Evolutionary conservation across 208 protist genomes (phyloP), one percentile per base, ranked within the genome.

Genomic region (Leishmania lainsoni): DNA sequence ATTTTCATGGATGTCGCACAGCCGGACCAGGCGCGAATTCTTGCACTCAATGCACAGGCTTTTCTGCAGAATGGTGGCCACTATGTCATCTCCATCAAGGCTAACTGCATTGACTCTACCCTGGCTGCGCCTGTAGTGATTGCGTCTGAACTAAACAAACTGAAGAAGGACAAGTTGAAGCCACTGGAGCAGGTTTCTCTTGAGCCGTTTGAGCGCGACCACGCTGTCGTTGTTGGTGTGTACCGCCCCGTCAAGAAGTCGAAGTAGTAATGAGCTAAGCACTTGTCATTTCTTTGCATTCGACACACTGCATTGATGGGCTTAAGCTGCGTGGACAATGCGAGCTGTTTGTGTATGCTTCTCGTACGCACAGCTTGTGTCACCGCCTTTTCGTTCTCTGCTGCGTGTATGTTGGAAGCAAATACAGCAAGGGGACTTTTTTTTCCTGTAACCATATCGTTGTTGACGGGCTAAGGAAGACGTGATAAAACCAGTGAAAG

Each of bases 1-100:
- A 94, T 99, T 81, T 99, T 99, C 90, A 99, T 99, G 89, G 99
- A 99, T 97, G 99, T 99, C 51, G 99, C 99, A 6, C 99, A 99
- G 95, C 99, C 99, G 20, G 99, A 99, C 90, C 99, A 99, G 84
- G 98, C 99, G 3, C 98, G 99, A 90, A 99, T 99, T 93, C 95
- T 99, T 69, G 99, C 95, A 58, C 88, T 99, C 70, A 99, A 99
- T 90, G 98, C 99, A 17, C 87, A 99, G 72, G 96, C 99, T 42
- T 99, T 99, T 92, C 94, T 99, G 42, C 99, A 99, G 89, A 99
- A 99, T 82, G 99, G 95, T 54, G 99, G 99, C 72, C 95, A 99
- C 91, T 99, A 99, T 90, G 96, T 99, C 12, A 99, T 99, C 80
- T 99, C 99, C 61, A 99, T 99, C 89, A 99, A 99, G 96, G 99